These are phyloP conservation scores for Triticum timopheevii DNA, from an alignment of 176 grass and related monocot genomes.

Conservation along the genomic window DNA sequence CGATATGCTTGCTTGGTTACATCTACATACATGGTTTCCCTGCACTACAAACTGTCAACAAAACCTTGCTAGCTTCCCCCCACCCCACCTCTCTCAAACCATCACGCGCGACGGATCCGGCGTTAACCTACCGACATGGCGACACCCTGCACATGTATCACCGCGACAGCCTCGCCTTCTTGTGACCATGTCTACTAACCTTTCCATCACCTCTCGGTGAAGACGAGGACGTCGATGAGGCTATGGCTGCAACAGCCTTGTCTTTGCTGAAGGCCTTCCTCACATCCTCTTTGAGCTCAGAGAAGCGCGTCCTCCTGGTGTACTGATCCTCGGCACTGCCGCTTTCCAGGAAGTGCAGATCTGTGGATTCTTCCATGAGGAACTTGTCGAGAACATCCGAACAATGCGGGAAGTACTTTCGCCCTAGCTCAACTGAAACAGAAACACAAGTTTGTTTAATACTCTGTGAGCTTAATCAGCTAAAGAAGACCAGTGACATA, in stretches of 20 bases:
- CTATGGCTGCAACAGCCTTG: conserved; percentile 53
- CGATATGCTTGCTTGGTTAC: neutral
- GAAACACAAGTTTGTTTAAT: neutral
- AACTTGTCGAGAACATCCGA: conserved; percentile 87
- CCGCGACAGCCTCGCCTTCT: conserved; percentile 13
- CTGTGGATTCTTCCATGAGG: conserved; percentile 68
- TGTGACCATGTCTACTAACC: conserved; percentile 21
- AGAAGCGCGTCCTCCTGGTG: conserved; percentile 69
- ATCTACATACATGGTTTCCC: neutral
- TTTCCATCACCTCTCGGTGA: conserved; percentile 26
- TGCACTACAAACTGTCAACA: neutral
- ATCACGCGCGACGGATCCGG: neutral
- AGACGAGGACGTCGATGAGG: conserved; percentile 40
- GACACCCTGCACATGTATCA: neutral
- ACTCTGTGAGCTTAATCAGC: neutral
- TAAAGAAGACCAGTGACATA: neutral
- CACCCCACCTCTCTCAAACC: neutral
- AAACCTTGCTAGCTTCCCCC: neutral
- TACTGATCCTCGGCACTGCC: conserved; percentile 69
- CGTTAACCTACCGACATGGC: neutral
- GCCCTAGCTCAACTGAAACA: conserved; percentile 74
- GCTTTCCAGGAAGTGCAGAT: conserved; percentile 67
- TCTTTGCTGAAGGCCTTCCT: conserved; percentile 84
- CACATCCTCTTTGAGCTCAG: conserved; percentile 85
- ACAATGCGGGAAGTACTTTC: conserved; percentile 81